Base-by-base conservation (phyloP, 1,284 basidiomycete genomes). In the Phellinidium pouzarii region DNA sequence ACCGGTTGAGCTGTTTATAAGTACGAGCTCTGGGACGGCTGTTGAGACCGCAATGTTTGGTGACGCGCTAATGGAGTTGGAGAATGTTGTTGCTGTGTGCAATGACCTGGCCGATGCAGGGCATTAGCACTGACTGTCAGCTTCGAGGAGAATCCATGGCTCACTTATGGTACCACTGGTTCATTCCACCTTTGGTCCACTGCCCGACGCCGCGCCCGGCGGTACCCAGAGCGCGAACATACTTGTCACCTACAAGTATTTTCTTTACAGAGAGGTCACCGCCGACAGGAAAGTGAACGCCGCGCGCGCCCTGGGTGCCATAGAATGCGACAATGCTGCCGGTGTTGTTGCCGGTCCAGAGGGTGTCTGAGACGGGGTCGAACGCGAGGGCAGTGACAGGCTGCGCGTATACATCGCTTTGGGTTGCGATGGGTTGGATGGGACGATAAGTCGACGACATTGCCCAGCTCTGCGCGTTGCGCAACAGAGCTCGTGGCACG, bases 281-380 rank as follows among this genome's bases (percentile, higher is more conserved):
- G 11, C 84, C 82, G 22, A 85, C 80, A 7, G 80, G 85, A 64
- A 91, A 94, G n/a, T 78, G 79, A 23, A 92, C 87, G 1, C 87
- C 88, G 42, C 82, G 78, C 48, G 80, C 65, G 11, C 83, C 83
- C 44, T 74, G 75, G 8, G 79, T 72, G 12, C 84, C 80, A 65
- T 89, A 84, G 64, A 87, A 83, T 0, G 90, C 87, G 31, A 77
- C 71, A 53, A 96, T 76, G 57, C 76, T 74, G 5, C 95, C 94
- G 36, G 79, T 70, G 50, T 83, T 80, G 17, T 80, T 78, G 42
- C 93, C 94, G 44, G 87, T 76, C 93, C 94, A 96, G 34, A 98
- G 72, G 11, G 88, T 80, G 67, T 97, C 94, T 1, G 90, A 87
- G 40, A 88, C 85, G 4, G 91, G 87, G 69, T 98, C 94, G 65